Evolutionary conservation across 805 yeast genomes (phyloP).

Genomic region (Candida tammaniensis): DNA sequence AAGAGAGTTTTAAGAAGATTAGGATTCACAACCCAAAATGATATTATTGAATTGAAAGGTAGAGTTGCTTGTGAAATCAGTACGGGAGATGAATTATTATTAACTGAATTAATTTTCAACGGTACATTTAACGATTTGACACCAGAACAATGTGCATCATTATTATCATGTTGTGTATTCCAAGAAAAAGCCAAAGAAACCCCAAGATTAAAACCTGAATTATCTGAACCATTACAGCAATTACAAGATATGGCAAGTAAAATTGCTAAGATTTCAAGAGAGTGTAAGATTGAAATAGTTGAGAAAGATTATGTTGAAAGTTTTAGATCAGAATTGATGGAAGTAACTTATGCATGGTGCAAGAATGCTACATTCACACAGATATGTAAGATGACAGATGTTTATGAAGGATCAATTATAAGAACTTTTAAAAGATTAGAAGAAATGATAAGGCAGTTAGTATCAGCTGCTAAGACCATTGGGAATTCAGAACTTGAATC

Average conservation of each 20-base stretch:
- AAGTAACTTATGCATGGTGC: conserved; percentile 95
- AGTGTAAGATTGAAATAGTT: conserved; percentile 83
- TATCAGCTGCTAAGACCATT: conserved; percentile 87
- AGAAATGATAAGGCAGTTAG: conserved; percentile 87
- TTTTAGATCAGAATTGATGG: conserved; percentile 93
- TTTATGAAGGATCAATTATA: conserved; percentile 93
- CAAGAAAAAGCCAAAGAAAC: conserved; percentile 91
- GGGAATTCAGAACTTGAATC: conserved; percentile 84
- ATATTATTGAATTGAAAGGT: conserved; percentile 93
- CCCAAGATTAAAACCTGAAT: conserved; percentile 81
- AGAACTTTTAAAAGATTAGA: conserved; percentile 93
- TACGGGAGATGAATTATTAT: conserved; percentile 79
- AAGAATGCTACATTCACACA: conserved; percentile 94
- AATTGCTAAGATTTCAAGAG: conserved; percentile 85
- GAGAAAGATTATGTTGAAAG: conserved; percentile 92
- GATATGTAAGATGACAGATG: conserved; percentile 98
- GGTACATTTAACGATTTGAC: conserved; percentile 89
- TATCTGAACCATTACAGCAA: conserved; percentile 87
- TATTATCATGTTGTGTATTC: conserved; percentile 92
- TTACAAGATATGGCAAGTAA: conserved; percentile 88
- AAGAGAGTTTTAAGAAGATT: conserved; percentile 89
- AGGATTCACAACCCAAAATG: conserved; percentile 83
- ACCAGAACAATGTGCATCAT: conserved; percentile 89
- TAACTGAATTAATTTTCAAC: conserved; percentile 91
- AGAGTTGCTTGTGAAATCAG: conserved; percentile 96